Evolutionary conservation across 1,284 basidiomycete species (phyloP).

Genomic region (Ceratobasidium sp.): DNA sequence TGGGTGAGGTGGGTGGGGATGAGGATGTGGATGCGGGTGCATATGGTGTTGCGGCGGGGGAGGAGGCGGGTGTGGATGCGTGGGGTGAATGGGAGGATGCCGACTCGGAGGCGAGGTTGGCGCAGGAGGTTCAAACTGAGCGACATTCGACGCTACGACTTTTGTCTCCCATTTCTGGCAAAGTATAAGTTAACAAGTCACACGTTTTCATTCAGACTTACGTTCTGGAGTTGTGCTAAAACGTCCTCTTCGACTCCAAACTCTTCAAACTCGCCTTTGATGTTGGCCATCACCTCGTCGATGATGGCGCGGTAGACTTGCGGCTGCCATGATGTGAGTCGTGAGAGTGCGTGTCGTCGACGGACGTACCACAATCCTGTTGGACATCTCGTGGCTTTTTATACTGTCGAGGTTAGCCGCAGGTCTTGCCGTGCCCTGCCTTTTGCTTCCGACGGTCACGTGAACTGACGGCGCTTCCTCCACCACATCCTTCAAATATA

Average conservation of each 20-base stretch:
- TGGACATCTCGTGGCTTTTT: constrained; percentile 49
- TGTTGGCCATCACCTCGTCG: constrained; percentile 68
- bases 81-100: constrained; percentile 48
- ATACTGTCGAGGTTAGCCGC: constrained; percentile 41
- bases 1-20: constrained; percentile 23
- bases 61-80: constrained; percentile 49
- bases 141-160: constrained; percentile 66
- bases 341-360: not conserved
- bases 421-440: constrained; percentile 13
- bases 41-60: constrained; percentile 49
- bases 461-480: constrained; percentile 7
- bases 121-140: constrained; percentile 63
- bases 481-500: too few species aligned
- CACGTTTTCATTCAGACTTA: constrained; percentile 50
- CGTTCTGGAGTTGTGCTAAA: constrained; percentile 64
- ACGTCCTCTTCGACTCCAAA: constrained; percentile 72
- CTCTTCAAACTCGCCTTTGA: constrained; percentile 71
- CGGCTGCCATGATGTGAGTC: constrained; percentile 58
- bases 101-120: constrained; percentile 50
- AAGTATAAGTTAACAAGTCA: not conserved
- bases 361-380: constrained; percentile 50
- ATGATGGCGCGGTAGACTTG: constrained; percentile 69
- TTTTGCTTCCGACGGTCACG: constrained; percentile 44
- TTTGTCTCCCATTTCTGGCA: constrained; percentile 68
- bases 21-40: constrained; percentile 27